A percentile compares a stretch with the other conserved stretches of the same genome.
phyloP scores from a whole-genome alignment of 495 filamentous ascomycete species.

The Penicillium atrosanguineum region DNA sequence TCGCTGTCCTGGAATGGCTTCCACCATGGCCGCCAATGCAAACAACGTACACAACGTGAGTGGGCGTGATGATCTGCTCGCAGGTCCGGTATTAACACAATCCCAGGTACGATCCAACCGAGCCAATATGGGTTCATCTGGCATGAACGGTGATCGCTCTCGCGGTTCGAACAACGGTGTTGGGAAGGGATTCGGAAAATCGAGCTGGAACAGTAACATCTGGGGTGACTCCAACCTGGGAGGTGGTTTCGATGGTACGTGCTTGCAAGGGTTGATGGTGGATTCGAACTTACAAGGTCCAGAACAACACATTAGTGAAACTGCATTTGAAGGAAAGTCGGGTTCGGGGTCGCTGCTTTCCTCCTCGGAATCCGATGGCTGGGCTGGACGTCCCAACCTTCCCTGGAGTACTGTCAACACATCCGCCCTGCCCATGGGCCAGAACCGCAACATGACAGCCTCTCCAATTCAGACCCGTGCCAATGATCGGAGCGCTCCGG shows the following conservation, averaged over 20 bases:
- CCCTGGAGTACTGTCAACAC: conserved; percentile 57
- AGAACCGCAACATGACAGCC: conserved; percentile 42
- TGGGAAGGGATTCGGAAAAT: conserved; percentile 44
- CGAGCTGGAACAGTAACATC: conserved; percentile 57
- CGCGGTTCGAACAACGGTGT: conserved; percentile 34
- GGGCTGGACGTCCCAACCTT: conserved; percentile 43
- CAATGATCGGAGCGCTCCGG: conserved; percentile 38
- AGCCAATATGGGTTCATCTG: conserved; percentile 41
- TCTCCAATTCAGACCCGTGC: conserved; percentile 50
- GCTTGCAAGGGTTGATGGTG: background rate
- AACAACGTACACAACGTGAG: conserved; percentile 41
- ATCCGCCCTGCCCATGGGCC: conserved; percentile 42
- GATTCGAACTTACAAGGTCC: conserved; percentile 1
- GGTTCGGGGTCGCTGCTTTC: conserved; percentile 66
- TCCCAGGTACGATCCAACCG: conserved; percentile 39
- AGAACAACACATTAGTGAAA: conserved; percentile 35
- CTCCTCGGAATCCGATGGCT: conserved; percentile 62
- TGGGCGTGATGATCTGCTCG: background rate
- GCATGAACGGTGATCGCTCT: conserved; percentile 38
- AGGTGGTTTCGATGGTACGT: conserved; percentile 46
- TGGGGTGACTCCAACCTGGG: conserved; percentile 58
- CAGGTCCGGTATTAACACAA: conserved; percentile 1
- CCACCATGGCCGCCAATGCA: conserved; percentile 40
- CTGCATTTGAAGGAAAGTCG: conserved; percentile 49
- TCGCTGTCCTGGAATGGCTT: conserved; percentile 35